Conservation (phyloP, 495 filamentous ascomycete genomes). For the Neurospora sp. region DNA sequence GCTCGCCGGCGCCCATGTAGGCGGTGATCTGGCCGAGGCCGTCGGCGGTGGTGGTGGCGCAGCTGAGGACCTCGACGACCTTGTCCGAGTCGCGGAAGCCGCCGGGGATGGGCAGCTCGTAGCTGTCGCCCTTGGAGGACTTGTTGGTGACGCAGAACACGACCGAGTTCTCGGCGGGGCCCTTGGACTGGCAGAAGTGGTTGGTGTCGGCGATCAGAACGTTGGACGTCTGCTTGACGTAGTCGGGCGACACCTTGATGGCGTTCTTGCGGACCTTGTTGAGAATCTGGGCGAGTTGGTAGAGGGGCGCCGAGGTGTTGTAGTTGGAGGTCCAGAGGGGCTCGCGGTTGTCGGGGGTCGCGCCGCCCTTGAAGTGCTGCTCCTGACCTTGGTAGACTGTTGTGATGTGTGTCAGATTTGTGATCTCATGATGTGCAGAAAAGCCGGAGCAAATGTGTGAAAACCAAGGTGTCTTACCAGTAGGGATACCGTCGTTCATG, state of each 20-base stretch:
- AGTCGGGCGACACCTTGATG: slow-evolving; percentile 33
- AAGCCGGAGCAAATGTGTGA: not conserved
- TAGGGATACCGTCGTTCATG: slow-evolving; percentile 47
- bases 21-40: slow-evolving; percentile 12
- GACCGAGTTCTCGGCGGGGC: slow-evolving; percentile 43
- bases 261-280: slow-evolving; percentile 55
- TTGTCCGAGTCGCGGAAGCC: slow-evolving; percentile 18
- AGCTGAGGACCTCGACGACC: slow-evolving; percentile 20
- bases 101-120: slow-evolving; percentile 7
- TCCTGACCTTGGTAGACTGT: slow-evolving; percentile 51
- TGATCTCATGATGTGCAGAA: not conserved
- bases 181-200: slow-evolving; percentile 57
- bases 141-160: slow-evolving; percentile 26
- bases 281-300: slow-evolving; percentile 43
- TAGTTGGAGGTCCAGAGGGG: slow-evolving; percentile 62
- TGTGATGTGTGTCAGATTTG: slow-evolving; percentile 1
- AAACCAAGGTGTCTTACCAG: slow-evolving; percentile 10
- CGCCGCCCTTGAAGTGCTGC: slow-evolving; percentile 53
- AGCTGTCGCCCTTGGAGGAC: slow-evolving; percentile 18
- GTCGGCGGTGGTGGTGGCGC: slow-evolving; percentile 14
- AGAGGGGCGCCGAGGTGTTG: slow-evolving; percentile 46
- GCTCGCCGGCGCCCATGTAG: slow-evolving; percentile 17
- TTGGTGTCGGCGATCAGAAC: slow-evolving; percentile 44
- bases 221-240: slow-evolving; percentile 43
- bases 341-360: slow-evolving; percentile 59